Evolutionary conservation across 768 basidiomycete species (phyloP).

Genomic region (Leucogyrophana mollusca): DNA sequence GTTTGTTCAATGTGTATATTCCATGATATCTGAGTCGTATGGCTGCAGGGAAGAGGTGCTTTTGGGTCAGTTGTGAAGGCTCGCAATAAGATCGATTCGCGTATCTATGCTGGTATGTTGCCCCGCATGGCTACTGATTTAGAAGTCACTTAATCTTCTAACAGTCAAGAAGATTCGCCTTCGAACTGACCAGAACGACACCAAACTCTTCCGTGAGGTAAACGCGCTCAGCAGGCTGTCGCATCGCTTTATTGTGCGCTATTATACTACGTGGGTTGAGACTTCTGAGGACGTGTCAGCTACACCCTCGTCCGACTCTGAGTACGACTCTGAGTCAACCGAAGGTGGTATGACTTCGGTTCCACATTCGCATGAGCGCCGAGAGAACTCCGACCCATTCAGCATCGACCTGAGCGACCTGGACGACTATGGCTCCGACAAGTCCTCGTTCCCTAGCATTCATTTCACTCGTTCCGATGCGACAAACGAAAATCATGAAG

Average conservation of each 20-base stretch:
- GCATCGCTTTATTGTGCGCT: constrained; percentile 89
- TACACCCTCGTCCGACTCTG: constrained; percentile 46
- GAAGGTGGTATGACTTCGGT: constrained; percentile 58
- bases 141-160: constrained; percentile 1
- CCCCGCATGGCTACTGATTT: neutral
- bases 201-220: constrained; percentile 88
- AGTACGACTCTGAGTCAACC: constrained; percentile 35
- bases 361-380: constrained; percentile 40
- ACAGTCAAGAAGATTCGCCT: constrained; percentile 88
- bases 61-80: constrained; percentile 97
- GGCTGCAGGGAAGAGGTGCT: constrained; percentile 73
- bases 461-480: constrained; percentile 62
- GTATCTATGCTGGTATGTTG: constrained; percentile 74
- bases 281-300: constrained; percentile 51
- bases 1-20: constrained; percentile 11
- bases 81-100: constrained; percentile 79
- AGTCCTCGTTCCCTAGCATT: constrained; percentile 78
- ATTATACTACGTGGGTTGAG: constrained; percentile 92
- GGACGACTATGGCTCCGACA: constrained; percentile 58
- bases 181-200: constrained; percentile 73
- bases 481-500: constrained; percentile 38
- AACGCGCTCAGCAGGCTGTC: constrained; percentile 84
- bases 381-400: constrained; percentile 56
- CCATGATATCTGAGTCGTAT: neutral
- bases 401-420: constrained; percentile 62